Conservation (phyloP, 345 rosid species). For the Citrus medica region DNA sequence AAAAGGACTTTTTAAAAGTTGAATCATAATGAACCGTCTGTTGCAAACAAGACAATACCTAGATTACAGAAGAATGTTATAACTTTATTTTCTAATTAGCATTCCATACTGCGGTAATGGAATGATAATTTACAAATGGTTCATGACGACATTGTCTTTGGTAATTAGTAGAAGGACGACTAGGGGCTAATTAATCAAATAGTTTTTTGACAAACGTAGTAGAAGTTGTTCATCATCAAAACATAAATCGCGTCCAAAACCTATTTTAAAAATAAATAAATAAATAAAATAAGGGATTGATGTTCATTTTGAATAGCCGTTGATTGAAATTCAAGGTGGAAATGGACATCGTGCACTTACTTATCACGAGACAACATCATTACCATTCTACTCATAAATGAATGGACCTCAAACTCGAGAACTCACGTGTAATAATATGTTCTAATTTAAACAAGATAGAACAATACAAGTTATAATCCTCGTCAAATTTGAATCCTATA, state of each 20-base stretch:
- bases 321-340: not conserved
- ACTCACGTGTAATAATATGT: too few relatives aligned
- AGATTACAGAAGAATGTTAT: too few relatives aligned
- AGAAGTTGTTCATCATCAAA: not conserved
- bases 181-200: not conserved
- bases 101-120: too few relatives aligned
- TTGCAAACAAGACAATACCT: too few relatives aligned
- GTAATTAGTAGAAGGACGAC: not conserved
- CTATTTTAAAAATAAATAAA: too few relatives aligned
- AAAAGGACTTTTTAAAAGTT: too few relatives aligned
- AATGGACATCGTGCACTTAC: not conserved
- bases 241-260: not conserved
- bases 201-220: not conserved
- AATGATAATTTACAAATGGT: too few relatives aligned
- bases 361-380: not conserved
- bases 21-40: too few relatives aligned
- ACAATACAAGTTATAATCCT: rapidly evolving
- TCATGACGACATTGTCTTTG: too few relatives aligned
- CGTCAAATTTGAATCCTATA: rapidly evolving
- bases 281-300: not conserved
- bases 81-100: too few relatives aligned
- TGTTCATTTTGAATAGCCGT: not conserved
- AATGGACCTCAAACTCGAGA: not conserved
- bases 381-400: not conserved
- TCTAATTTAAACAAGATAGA: too few relatives aligned